Evolutionary conservation across 2,329 filamentous ascomycete species (phyloP), one percentile per base, ranked within the genome.

Genomic region (Stachybotrys echinatus): DNA sequence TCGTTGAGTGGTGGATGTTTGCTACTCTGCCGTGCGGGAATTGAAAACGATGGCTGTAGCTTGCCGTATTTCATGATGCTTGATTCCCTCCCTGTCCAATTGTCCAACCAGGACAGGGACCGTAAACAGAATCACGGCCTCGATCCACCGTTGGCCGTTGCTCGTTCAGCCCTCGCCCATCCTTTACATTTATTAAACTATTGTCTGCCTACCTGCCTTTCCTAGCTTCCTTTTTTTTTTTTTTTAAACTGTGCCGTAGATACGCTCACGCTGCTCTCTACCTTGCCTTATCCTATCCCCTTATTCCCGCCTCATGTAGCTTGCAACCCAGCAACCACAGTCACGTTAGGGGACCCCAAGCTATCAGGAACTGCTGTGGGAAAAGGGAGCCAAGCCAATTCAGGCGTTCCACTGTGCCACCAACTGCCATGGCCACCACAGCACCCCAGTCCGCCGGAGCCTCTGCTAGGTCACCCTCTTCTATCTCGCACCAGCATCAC

Each of bases 261-360:
- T n/a, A n/a, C n/a, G n/a, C n/a, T n/a, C n/a, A n/a, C n/a, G n/a
- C n/a, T n/a, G n/a, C n/a, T n/a, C n/a, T n/a, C n/a, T n/a, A n/a
- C n/a, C n/a, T n/a, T n/a, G n/a, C n/a, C n/a, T n/a, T n/a, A n/a
- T n/a, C n/a, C n/a, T n/a, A n/a, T n/a, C n/a, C n/a, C n/a, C n/a
- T n/a, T n/a, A n/a, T n/a, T n/a, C n/a, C n/a, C n/a, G n/a, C n/a
- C n/a, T n/a, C n/a, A n/a, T n/a, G n/a, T n/a, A n/a, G n/a, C n/a
- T n/a, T n/a, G n/a, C 51, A 37, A 37, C 31, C 38, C 42, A 47
- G 22, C 44, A 38, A 37, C 31, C 31, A 37, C 17, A 37, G 31
- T 37, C 8, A 17, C 31, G 10, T 8, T n/a, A n/a, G n/a, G n/a
- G n/a, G n/a, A n/a, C n/a, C n/a, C n/a, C n/a, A n/a, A n/a, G n/a